Percentiles rank a stretch among this genome's conserved stretches.
phyloP scores from a whole-genome alignment of 148 eudicot genomes.

The Cornus florida region DNA sequence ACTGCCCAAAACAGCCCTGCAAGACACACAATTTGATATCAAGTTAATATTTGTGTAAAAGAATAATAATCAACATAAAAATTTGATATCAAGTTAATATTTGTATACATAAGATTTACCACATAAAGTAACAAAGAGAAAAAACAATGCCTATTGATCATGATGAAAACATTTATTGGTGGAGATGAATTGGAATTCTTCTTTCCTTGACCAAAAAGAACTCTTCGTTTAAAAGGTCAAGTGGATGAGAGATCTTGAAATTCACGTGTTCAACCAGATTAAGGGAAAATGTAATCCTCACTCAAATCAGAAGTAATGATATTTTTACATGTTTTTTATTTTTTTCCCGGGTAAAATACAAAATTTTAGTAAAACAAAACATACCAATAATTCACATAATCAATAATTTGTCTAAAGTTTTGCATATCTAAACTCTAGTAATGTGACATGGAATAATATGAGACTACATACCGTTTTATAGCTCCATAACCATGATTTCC shows the following conservation, averaged over 20 bases:
- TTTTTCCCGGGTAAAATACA: neutral
- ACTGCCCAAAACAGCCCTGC: slow-evolving; percentile 89
- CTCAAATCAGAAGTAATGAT: neutral
- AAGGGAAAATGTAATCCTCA: neutral
- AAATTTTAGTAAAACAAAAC: neutral
- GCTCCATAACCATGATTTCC: slow-evolving; percentile 90
- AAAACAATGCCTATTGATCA: no score
- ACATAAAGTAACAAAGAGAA: no score
- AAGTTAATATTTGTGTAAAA: neutral
- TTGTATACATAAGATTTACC: no score
- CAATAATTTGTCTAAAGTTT: neutral
- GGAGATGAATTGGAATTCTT: no score
- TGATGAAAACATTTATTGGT: no score
- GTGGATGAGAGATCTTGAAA: no score
- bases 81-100: neutral
- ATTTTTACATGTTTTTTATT: neutral
- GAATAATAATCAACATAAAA: neutral
- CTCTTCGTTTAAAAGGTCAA: no score
- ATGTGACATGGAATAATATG: neutral
- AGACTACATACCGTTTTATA: slow-evolving; percentile 54
- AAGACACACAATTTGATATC: neutral
- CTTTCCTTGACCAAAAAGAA: no score
- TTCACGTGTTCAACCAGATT: neutral
- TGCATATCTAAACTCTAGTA: neutral
- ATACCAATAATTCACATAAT: neutral